A percentile compares a stretch with the other conserved stretches of the same genome.
Conservation (phyloP, 495 filamentous ascomycete genomes). For the Penicillium ucsense region DNA sequence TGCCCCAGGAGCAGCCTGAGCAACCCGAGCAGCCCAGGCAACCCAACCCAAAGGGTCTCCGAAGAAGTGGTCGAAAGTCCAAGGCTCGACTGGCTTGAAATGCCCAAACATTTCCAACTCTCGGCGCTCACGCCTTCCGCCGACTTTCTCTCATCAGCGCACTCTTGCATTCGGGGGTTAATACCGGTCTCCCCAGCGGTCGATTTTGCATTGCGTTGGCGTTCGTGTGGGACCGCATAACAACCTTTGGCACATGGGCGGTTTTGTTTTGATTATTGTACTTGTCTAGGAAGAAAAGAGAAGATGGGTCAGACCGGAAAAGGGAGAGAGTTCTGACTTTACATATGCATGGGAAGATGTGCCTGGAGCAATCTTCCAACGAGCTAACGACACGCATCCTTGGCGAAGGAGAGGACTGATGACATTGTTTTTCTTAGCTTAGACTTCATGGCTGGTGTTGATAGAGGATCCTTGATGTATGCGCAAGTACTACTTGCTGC, state of each 20-base stretch:
- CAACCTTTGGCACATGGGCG: constrained; percentile 4
- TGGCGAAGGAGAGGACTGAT: constrained; percentile 5
- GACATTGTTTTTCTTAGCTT: constrained; percentile 1
- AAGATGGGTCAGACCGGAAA: constrained; percentile 1
- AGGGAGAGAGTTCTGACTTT: constrained; percentile 13
- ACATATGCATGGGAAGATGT: constrained; percentile 11
- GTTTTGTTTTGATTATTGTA: constrained; percentile 5
- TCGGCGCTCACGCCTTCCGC: not conserved
- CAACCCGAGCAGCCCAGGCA: constrained; percentile 5
- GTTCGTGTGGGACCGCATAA: constrained; percentile 9
- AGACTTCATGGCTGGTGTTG: constrained; percentile 1
- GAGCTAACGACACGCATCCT: constrained; percentile 13
- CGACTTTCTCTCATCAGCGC: not conserved
- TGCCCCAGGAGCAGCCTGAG: not conserved
- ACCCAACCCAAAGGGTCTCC: constrained; percentile 3
- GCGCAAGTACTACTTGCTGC: not conserved
- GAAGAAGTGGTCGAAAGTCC: constrained; percentile 16
- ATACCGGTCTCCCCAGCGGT: constrained; percentile 11
- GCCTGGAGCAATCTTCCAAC: constrained; percentile 17
- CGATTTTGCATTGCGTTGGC: constrained; percentile 17
- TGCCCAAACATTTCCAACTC: too few relatives aligned
- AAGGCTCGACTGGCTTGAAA: constrained; percentile 7
- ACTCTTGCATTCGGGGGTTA: not conserved
- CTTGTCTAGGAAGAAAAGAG: constrained; percentile 7
- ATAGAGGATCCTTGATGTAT: not conserved